These are phyloP conservation scores for Diaporthe nobilis DNA, from an alignment of 2,329 filamentous ascomycete genomes.

Conservation along the genomic window DNA sequence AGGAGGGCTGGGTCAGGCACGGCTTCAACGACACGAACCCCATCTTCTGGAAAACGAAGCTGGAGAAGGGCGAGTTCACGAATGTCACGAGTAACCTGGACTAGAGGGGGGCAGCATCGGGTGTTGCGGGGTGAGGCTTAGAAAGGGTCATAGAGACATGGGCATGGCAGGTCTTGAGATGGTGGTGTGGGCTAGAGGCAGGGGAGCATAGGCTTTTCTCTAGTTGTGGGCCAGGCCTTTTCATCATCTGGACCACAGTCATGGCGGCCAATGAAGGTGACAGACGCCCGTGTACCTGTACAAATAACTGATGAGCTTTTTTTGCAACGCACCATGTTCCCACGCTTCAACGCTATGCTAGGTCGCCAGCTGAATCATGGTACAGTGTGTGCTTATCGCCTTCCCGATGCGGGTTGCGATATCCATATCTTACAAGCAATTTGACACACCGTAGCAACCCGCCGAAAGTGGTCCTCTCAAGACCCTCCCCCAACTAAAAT, in stretches of 20 bases:
- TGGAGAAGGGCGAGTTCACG: conserved; percentile 98
- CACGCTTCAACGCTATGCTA: neutral
- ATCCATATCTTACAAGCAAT: conserved; percentile 18
- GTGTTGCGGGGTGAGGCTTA: neutral
- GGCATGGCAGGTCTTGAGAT: conserved; percentile 10
- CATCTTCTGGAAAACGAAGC: conserved; percentile 99
- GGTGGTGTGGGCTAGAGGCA: neutral
- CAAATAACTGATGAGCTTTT: conserved; percentile 39
- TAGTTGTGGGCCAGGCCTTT: neutral
- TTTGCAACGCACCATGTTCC: neutral
- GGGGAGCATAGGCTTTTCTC: neutral
- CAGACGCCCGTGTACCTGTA: conserved; percentile 46
- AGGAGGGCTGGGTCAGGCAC: conserved; percentile 98
- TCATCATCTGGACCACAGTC: neutral
- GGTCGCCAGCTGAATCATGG: neutral
- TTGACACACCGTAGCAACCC: neutral
- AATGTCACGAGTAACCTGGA: conserved; percentile 88
- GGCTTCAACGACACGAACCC: conserved; percentile 98
- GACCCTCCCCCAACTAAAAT: neutral
- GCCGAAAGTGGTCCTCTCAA: neutral
- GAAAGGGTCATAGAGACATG: conserved; percentile 3
- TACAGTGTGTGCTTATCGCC: neutral
- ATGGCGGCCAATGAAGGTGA: conserved; percentile 14
- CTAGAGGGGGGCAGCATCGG: conserved; percentile 50
- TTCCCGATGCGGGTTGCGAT: neutral